phyloP scores from a whole-genome alignment of 768 basidiomycete genomes.

The Dictyophora rubrovolvata region DNA sequence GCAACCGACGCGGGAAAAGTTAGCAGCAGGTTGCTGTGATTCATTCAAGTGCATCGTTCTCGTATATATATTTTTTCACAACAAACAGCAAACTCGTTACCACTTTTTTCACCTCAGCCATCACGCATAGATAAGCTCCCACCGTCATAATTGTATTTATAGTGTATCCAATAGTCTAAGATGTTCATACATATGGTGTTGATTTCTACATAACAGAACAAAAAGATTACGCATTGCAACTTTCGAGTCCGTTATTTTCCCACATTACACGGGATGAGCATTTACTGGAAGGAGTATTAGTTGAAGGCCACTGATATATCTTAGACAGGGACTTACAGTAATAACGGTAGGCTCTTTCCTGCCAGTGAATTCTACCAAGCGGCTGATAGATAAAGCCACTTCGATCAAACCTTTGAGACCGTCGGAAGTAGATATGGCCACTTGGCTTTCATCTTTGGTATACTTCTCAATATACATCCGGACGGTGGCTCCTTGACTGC shows the following conservation, averaged over 20 bases:
- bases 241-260: no score
- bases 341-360: slow-evolving; percentile 93
- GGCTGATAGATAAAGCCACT: slow-evolving; percentile 78
- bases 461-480: slow-evolving; percentile 95
- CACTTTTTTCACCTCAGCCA: no score
- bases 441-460: slow-evolving; percentile 41
- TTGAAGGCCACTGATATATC: not conserved
- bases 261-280: not conserved
- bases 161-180: no score
- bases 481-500: slow-evolving; percentile 92
- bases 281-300: not conserved
- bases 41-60: not conserved
- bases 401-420: slow-evolving; percentile 94
- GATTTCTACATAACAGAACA: no score
- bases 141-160: no score
- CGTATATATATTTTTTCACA: not conserved
- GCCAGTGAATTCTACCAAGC: slow-evolving; percentile 77
- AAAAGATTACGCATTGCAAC: no score
- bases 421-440: slow-evolving; percentile 52
- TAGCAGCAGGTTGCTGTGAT: not conserved
- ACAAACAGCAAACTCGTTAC: no score
- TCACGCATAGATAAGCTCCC: no score
- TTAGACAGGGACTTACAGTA: slow-evolving; percentile 50
- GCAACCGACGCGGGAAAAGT: slow-evolving; percentile 44
- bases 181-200: no score